Conservation (phyloP, 805 yeast genomes). For the Metschnikowia reukaufii region DNA sequence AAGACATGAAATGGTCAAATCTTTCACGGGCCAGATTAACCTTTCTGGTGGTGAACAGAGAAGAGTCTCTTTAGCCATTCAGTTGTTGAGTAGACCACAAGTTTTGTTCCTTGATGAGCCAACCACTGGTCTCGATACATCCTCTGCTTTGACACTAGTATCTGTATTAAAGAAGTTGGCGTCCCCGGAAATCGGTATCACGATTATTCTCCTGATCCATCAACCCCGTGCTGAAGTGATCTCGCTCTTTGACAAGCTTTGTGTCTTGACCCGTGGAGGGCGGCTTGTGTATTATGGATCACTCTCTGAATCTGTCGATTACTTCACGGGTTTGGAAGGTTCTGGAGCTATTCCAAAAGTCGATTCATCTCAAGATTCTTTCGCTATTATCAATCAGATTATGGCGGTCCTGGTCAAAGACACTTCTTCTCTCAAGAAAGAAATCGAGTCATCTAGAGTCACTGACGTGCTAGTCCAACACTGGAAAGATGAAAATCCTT, state of each 20-base stretch:
- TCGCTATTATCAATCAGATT: constrained; percentile 15
- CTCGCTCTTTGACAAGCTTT: constrained; percentile 62
- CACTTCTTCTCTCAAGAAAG: constrained; percentile 16
- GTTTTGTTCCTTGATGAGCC: constrained; percentile 82
- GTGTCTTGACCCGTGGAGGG: constrained; percentile 65
- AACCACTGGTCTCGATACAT: constrained; percentile 83
- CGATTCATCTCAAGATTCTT: constrained; percentile 13
- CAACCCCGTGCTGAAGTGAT: constrained; percentile 83
- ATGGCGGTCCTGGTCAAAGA: constrained; percentile 22
- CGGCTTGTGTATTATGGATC: constrained; percentile 47
- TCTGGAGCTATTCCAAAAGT: constrained; percentile 11
- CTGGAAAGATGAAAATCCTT: constrained; percentile 14
- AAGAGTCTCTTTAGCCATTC: constrained; percentile 74
- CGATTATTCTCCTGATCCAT: constrained; percentile 74
- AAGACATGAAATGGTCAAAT: constrained; percentile 56
- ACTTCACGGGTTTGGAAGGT: constrained; percentile 39
- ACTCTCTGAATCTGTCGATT: constrained; percentile 42
- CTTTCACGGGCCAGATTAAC: constrained; percentile 51
- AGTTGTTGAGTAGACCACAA: constrained; percentile 73
- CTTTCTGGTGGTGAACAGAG: constrained; percentile 86
- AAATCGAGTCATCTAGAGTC: constrained; percentile 12
- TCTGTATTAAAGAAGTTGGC: constrained; percentile 54
- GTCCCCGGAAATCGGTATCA: constrained; percentile 56
- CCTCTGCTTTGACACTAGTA: constrained; percentile 66
- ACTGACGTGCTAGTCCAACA: constrained; percentile 12